Evolutionary conservation across 83 land plant species (phyloP).

Genomic region (Larix sibirica): DNA sequence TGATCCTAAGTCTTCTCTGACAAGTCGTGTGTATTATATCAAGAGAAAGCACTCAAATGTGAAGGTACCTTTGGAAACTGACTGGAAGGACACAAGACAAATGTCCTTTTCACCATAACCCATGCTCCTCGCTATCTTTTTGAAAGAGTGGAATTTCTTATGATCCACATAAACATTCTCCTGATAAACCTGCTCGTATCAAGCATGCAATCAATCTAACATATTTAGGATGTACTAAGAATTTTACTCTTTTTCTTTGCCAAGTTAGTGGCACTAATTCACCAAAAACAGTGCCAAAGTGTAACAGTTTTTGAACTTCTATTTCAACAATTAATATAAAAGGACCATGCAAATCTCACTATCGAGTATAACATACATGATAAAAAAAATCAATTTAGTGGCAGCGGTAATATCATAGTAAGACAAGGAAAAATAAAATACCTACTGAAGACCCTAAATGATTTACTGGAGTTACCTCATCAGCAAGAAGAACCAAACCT

Average conservation of each 20-base stretch:
- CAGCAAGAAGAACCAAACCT: slow-evolving; percentile 78
- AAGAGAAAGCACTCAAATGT: not conserved
- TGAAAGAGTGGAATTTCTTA: slow-evolving; percentile 90
- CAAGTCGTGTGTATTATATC: too few relatives aligned
- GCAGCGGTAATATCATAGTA: too few relatives aligned
- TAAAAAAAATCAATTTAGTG: too few relatives aligned
- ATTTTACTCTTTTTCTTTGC: not conserved
- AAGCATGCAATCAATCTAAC: slow-evolving; percentile 22
- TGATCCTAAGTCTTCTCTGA: not conserved
- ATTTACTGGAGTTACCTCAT: slow-evolving; percentile 55
- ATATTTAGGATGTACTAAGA: not conserved
- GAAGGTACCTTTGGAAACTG: slow-evolving; percentile 88
- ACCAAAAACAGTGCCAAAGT: not conserved
- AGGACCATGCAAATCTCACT: not conserved
- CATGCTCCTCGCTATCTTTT: slow-evolving; percentile 87
- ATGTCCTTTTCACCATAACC: slow-evolving; percentile 86
- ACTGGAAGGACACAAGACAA: slow-evolving; percentile 82
- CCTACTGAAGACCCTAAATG: too few relatives aligned
- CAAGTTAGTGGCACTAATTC: not conserved
- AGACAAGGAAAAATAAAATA: too few relatives aligned
- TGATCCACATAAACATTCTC: slow-evolving; percentile 89
- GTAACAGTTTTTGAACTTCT: not conserved
- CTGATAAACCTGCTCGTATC: slow-evolving; percentile 82
- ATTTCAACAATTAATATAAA: not conserved
- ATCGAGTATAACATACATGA: too few relatives aligned